These are phyloP conservation scores for Ascochyta fabae DNA, from an alignment of 2,329 filamentous ascomycete genomes.

Conservation along the genomic window DNA sequence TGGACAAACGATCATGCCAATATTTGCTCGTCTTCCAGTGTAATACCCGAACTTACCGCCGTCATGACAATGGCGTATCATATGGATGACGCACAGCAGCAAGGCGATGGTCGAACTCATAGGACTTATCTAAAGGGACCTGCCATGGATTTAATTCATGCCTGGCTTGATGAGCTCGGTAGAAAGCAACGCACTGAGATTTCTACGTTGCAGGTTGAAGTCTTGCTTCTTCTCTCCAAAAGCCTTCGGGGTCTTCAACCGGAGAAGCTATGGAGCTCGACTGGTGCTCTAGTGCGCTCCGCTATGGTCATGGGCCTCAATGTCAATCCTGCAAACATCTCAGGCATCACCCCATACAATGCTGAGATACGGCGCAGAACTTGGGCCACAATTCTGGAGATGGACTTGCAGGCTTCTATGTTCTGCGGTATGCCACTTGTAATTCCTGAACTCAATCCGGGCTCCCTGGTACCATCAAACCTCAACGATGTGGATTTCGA, in stretches of 20 bases:
- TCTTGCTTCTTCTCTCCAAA: slow-evolving; percentile 25
- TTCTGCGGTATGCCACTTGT: slow-evolving; percentile 25
- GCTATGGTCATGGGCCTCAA: slow-evolving; percentile 54
- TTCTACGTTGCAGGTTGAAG: slow-evolving; percentile 28
- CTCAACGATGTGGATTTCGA: slow-evolving; percentile 29
- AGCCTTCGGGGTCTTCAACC: slow-evolving; percentile 17
- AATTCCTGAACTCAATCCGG: slow-evolving; percentile 17
- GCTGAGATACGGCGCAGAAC: slow-evolving; percentile 53
- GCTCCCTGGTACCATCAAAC: slow-evolving; percentile 22
- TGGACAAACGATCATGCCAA: slow-evolving; percentile 23
- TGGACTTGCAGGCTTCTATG: slow-evolving; percentile 44
- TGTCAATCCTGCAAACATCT: slow-evolving; percentile 46
- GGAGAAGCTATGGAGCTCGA: slow-evolving; percentile 31
- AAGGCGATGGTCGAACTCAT: slow-evolving; percentile 14
- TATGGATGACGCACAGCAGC: slow-evolving; percentile 19
- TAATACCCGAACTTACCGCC: slow-evolving; percentile 29
- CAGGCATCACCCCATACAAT: slow-evolving; percentile 41
- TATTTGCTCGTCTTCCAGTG: slow-evolving; percentile 26
- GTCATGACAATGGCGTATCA: slow-evolving; percentile 32
- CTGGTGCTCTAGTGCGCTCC: slow-evolving; percentile 49
- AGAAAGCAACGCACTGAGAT: slow-evolving; percentile 31
- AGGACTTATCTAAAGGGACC: slow-evolving; percentile 21
- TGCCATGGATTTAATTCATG: slow-evolving; percentile 26
- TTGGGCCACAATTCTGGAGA: slow-evolving; percentile 54
- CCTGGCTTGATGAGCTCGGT: slow-evolving; percentile 31